Evolutionary conservation across 306 rosid species (phyloP).

Genomic region (Gastrolobium bilobum): DNA sequence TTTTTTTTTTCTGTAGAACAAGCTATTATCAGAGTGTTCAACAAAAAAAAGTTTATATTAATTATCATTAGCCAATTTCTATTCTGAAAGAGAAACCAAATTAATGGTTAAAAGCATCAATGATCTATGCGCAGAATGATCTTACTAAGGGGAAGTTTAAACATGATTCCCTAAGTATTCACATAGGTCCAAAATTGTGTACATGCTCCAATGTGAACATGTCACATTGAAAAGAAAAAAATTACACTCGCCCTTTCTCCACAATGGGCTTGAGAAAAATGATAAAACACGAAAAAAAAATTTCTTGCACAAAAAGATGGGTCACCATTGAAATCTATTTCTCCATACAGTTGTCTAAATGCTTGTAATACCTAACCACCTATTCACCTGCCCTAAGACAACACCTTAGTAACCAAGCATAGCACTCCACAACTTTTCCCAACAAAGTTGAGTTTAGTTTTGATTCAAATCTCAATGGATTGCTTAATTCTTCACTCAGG

Average conservation of each 20-base stretch:
- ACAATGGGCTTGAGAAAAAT: slow-evolving; percentile 1
- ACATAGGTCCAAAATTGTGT: slow-evolving; percentile 38
- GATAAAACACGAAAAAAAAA: neutral
- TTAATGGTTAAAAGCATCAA: slow-evolving; percentile 5
- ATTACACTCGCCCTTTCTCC: neutral
- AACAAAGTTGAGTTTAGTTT: slow-evolving; percentile 34
- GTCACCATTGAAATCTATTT: slow-evolving; percentile 25
- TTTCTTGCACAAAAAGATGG: slow-evolving; percentile 24
- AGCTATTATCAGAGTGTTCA: neutral
- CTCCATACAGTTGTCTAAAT: neutral
- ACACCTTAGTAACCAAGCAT: slow-evolving; percentile 24
- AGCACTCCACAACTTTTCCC: slow-evolving; percentile 36
- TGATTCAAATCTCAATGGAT: slow-evolving; percentile 16
- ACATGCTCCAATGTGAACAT: slow-evolving; percentile 17
- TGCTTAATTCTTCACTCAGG: neutral
- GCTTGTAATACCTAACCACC: slow-evolving; percentile 3
- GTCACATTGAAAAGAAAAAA: neutral
- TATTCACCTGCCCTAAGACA: slow-evolving; percentile 9
- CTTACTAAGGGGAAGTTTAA: neutral
- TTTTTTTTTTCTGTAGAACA: neutral
- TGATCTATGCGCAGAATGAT: neutral
- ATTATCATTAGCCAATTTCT: neutral
- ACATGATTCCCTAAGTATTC: neutral
- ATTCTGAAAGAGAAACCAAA: neutral
- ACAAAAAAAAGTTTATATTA: neutral